Conservation (phyloP, 371 early-diverging fungal species). For the Lichtheimia corymbifera region DNA sequence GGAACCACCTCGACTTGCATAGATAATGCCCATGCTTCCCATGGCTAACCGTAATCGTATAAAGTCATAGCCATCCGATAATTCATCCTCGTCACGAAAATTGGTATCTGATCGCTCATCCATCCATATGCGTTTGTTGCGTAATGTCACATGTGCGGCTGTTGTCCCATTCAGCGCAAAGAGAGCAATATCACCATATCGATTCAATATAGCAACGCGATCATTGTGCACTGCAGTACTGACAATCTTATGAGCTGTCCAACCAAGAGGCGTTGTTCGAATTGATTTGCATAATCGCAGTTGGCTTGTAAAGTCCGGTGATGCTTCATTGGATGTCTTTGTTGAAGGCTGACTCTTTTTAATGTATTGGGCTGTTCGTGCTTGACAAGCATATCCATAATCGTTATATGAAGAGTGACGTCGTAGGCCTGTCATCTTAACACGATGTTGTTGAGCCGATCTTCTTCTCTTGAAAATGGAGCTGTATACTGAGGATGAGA, state of each 20-base stretch:
- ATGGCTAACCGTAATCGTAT: conserved; percentile 37
- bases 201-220: conserved; percentile 41
- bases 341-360: conserved; percentile 11
- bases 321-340: background rate
- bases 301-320: conserved; percentile 24
- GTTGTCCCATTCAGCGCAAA: conserved; percentile 45
- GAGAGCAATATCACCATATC: conserved; percentile 41
- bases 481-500: background rate
- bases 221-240: conserved; percentile 31
- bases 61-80: conserved; percentile 50
- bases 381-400: conserved; percentile 46
- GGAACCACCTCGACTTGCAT: conserved; percentile 34
- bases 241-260: conserved; percentile 30
- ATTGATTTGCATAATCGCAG: conserved; percentile 33
- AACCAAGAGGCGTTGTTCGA: conserved; percentile 32
- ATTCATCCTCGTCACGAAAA: conserved; percentile 37
- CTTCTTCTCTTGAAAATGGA: conserved; percentile 6
- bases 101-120: conserved; percentile 16
- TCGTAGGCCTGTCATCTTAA: conserved; percentile 5
- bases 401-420: conserved; percentile 46
- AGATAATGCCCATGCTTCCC: conserved; percentile 42
- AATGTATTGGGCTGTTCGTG: conserved; percentile 43
- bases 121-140: conserved; percentile 31
- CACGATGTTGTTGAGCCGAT: conserved; percentile 19
- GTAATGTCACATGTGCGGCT: conserved; percentile 26